These are phyloP conservation scores for Candida tetrigidarum DNA, from an alignment of 1,139 yeast species.

Conservation along the genomic window DNA sequence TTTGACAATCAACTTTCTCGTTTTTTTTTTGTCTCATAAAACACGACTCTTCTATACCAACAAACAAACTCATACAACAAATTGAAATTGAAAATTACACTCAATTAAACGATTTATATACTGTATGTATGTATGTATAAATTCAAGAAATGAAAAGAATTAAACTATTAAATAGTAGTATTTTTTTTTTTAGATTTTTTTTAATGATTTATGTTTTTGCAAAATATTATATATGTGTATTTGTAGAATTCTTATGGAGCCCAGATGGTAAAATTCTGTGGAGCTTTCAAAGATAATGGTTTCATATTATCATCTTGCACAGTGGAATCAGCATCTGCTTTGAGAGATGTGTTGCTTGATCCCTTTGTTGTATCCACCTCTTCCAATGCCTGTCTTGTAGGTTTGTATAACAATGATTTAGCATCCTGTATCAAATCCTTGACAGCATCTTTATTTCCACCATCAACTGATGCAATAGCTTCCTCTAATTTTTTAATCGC, in stretches of 20 bases:
- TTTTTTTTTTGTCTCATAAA: neutral
- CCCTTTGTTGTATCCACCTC: conserved; percentile 14
- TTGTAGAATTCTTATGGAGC: conserved; percentile 42
- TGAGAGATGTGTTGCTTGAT: conserved; percentile 11
- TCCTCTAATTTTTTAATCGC: conserved; percentile 55
- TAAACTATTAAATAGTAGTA: no score
- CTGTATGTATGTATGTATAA: neutral
- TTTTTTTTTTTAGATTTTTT: no score
- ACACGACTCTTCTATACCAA: no score
- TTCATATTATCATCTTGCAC: conserved; percentile 45
- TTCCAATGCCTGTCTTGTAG: conserved; percentile 41
- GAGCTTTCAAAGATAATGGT: conserved; percentile 81
- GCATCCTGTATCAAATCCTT: conserved; percentile 47
- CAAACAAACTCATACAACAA: no score
- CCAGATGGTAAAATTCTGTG: conserved; percentile 90
- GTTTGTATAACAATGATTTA: conserved; percentile 53
- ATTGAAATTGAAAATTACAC: conserved; percentile 3
- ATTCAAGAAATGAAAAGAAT: conserved; percentile 1
- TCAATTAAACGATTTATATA: conserved; percentile 2
- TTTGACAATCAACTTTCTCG: neutral
- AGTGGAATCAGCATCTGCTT: conserved; percentile 14
- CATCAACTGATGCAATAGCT: conserved; percentile 41
- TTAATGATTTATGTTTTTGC: no score
- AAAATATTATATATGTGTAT: neutral
- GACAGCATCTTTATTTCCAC: conserved; percentile 20